Base-by-base conservation (phyloP, 2,329 filamentous ascomycete species). In the Nectriaceae sp. region DNA sequence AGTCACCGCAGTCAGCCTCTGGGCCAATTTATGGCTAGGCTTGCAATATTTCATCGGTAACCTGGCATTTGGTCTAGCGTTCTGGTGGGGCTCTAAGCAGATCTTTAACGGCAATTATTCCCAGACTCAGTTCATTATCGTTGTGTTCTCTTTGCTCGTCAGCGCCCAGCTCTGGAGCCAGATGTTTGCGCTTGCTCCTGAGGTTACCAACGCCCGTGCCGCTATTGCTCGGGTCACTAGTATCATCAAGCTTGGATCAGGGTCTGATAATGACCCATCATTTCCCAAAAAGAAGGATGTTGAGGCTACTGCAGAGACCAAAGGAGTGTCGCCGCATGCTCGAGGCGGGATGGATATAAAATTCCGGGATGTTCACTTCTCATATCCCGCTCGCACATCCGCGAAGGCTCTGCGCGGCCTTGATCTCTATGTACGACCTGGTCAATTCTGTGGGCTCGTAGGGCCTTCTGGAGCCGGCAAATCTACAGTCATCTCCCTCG, bases 1-100 rank as follows among this genome's bases (percentile, higher is more conserved):
- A 39, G 83, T 67, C 70, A 66, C 73, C 4, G 61, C 68, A 13
- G 71, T 70, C 21, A 75, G 71, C 35, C 62, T 71, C 59, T 70
- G 71, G 51, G 76, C 77, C 29, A 84, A 81, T 61, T 63, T 83
- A 11, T 83, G 78, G 72, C 73, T 84, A 10, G 80, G 82, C 2
- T 70, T 84, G 24, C 75, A 80, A 16, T 79, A 81, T 61, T 78
- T 75, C 52, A 70, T 78, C 16, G 78, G 82, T 22, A 86, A 85
- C 59, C 75, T 88, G 41, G 79, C 89, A 18, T 88, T 90, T 61
- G 84, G 85, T 0, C 77, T 91, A 41, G 84, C 86, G 1, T 90
- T 89, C 66, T 91, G 87, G 85, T 90, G 87, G 86, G 87, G 87
- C 5, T 77, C 85, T 0, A 85, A 81, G 61, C 81, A 83, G 55